Base-by-base conservation (phyloP, 2,329 filamentous ascomycete species). In the Ophiostoma sp. region DNA sequence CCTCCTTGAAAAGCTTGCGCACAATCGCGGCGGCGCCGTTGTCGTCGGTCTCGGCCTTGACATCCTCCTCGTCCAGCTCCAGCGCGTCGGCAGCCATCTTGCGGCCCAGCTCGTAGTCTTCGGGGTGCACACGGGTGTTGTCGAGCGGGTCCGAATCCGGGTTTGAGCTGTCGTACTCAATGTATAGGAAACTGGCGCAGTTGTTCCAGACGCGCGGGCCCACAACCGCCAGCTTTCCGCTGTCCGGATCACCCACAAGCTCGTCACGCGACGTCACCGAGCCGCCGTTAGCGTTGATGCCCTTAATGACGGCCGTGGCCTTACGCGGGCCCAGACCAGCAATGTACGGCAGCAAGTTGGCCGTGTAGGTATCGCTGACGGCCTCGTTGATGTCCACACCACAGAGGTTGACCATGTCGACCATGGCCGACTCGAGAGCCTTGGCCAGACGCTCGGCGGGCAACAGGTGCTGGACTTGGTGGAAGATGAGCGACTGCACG, bases 51-150 rank as follows among this genome's bases (percentile, higher is more conserved):
- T 98, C 95, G 1, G 93, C 94, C 82, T 97, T 97, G 80, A 99
- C 94, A 79, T 99, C 96, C 84, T 99, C 96, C 83, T 99, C 96
- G 78, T 99, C 96, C 77, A 99, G 87, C 80, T 98, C 95, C 66
- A 99, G 86, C 19, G 96, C 96, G 85, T 99, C 96, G 3, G 96
- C 96, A 25, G 96, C 96, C 92, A 99, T 98, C 84, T 99, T 99
- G 78, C 95, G 93, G 68, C 94, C 96, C 75, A 99, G 91, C 78
- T 99, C 96, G 82, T 99, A 99, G 80, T 99, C 96, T 84, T 99
- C 96, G 1, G 96, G 96, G 79, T 99, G 96, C 22, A 99, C 94
- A 84, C 96, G 93, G 64, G 96, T 99, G 80, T 96, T 97, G 82
- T 99, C 96, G 33, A 99, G 87, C 74, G 97, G 97, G 80, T 99